Evolutionary conservation across 257 asterid genomes (phyloP), one percentile per base, ranked within the genome.

Genomic region (Asclepias syriaca): DNA sequence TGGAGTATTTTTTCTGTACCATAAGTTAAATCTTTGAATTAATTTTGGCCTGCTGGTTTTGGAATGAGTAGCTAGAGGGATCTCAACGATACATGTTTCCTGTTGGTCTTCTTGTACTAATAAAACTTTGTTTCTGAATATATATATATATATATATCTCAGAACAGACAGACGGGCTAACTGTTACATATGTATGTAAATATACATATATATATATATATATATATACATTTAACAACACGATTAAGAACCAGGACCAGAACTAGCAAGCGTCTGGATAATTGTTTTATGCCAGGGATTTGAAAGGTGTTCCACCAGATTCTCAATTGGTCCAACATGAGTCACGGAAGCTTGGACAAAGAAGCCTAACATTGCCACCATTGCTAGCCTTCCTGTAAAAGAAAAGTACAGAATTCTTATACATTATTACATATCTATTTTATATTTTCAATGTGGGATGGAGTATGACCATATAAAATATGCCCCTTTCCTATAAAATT

Each of bases 301-400:
- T 4, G 96, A 89, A 64, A 89, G 88, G 71, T 91, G 97, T 68
- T 87, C 79, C 22, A 86, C 59, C 74, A 91, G 90, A 76, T 88
- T 92, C 34, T 93, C 97, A 21, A 93, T 79, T 0, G 98, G 98
- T 64, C 98, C 98, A 65, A 81, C 93, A 59, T 90, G 95, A 50
- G 97, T 93, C 12, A 87, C 96, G 70, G 86, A 84, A 76, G 97
- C 96, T 82, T 93, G 98, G 45, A 88, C 97, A 46, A 93, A 81
- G 70, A 93, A 37, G 22, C 98, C 98, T 34, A 92, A 81, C 86
- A 92, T 84, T 0, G 97, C 98, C 80, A 92, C 90, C 97, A 92
- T 92, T 21, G 98, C 98, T 48, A 93, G 76, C 77, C 97, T 72
- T 70, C 98, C 97, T 90, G 39, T 77, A 74, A 40, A 58, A 70